Base-by-base conservation (phyloP, 345 rosid genomes). In the Lepidium didymum region DNA sequence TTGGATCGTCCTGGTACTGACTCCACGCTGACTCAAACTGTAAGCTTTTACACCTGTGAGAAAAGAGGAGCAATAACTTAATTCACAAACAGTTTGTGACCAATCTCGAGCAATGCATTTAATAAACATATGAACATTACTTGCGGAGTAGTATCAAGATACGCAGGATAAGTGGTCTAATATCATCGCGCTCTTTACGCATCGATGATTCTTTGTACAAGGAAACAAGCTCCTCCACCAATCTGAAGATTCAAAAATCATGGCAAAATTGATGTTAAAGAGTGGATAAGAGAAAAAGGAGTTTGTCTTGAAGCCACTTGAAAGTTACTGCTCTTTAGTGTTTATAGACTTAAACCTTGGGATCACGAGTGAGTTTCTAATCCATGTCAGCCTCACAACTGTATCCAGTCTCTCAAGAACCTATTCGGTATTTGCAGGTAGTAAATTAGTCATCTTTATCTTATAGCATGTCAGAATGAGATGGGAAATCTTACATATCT, bases 11-110 rank as follows among this genome's bases (percentile, higher is more conserved):
- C 59, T 46, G 73, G 75, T 81, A 82, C 83, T 80, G 84, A 42
- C 71, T 80, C 99, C 99, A 88, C 23, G 79, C 81, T 55, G 78
- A 67, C 76, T 79, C 82, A 43, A 91, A 87, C 63, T 86, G 91
- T 42, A 18, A 8, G 44, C 89, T 79, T 78, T 87, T 90, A 82
- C 85, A 86, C 76, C 98, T 88, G 64, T 40, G 38, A 40, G 33
- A 56, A 44, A 14, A 56, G 7, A 70, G 16, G 35, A 4, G 3
- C 18, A 1, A 56, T 34, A 7, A 11, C 25, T 16, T 12, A 52
- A 4, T 10, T 18, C 53, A 11, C 5, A 41, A 33, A 16, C 2
- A 21, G n/a, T 12, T 36, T 38, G 34, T 31, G 36, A 63, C 21
- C 8, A 14, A 40, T 49, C 40, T 51, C 54, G 36, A 49, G 43